Conservation (phyloP, 345 rosid genomes). For the Clarkia xantiana region DNA sequence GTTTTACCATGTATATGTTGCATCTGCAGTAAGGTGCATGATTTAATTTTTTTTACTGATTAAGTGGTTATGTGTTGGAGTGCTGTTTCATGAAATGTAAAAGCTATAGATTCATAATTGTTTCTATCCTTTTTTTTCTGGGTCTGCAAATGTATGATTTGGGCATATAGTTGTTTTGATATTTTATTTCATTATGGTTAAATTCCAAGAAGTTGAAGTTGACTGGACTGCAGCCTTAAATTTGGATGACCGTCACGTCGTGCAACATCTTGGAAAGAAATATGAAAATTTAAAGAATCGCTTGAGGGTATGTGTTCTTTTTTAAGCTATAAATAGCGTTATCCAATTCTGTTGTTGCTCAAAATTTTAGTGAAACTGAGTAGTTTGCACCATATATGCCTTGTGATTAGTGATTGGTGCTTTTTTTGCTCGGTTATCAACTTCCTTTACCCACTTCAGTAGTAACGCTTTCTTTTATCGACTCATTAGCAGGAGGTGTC, state of each 20-base stretch:
- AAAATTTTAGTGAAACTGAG: too few relatives aligned
- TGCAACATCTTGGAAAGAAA: constrained; percentile 77
- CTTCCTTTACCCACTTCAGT: too few relatives aligned
- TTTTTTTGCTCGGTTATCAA: too few relatives aligned
- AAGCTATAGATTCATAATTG: not conserved
- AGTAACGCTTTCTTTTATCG: too few relatives aligned
- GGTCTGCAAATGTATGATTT: not conserved
- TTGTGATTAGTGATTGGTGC: too few relatives aligned
- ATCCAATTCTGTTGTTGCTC: too few relatives aligned
- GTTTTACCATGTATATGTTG: too few relatives aligned
- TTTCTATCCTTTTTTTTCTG: not conserved
- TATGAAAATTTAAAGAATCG: constrained; percentile 64
- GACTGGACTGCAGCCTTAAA: constrained; percentile 90
- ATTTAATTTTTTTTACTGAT: too few relatives aligned
- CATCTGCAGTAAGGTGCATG: too few relatives aligned
- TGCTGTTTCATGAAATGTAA: not conserved
- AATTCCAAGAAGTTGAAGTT: constrained; percentile 74
- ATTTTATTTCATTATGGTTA: constrained; percentile 12
- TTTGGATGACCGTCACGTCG: constrained; percentile 85
- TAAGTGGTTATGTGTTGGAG: too few relatives aligned
- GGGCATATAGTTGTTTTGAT: not conserved
- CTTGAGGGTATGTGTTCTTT: constrained; percentile 40
- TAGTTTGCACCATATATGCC: too few relatives aligned
- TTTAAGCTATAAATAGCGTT: not conserved
- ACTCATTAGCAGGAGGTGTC: too few relatives aligned